A percentile compares a stretch with the other conserved stretches of the same genome.
Evolutionary conservation across 2,329 filamentous ascomycete genomes (phyloP).

Genomic region (Dothistroma pini): DNA sequence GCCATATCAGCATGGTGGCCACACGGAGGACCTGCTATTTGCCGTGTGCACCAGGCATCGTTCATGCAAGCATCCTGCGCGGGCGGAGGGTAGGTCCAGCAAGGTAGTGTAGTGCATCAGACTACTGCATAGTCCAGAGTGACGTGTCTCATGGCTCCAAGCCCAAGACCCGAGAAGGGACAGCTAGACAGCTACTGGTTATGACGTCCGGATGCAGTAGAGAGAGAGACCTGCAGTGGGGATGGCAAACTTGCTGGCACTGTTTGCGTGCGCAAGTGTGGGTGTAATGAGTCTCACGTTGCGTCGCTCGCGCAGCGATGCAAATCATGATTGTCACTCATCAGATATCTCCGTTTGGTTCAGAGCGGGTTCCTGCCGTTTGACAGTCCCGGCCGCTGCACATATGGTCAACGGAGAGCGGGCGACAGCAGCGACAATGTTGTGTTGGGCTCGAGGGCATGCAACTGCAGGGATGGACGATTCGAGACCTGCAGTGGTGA

Average conservation of each 20-base stretch:
- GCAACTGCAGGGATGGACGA: constrained; percentile 2
- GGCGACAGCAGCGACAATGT: constrained; percentile 4
- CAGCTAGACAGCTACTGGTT: not conserved
- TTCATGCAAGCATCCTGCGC: constrained; percentile 19
- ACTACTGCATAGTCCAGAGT: constrained; percentile 10
- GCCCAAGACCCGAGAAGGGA: constrained; percentile 9
- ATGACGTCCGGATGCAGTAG: constrained; percentile 20
- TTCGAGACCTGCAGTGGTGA: not conserved
- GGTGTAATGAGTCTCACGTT: not conserved
- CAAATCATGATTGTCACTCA: constrained; percentile 9
- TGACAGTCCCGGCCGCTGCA: constrained; percentile 22
- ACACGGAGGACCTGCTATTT: constrained; percentile 9
- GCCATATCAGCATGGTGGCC: not conserved
- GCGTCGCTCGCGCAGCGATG: not conserved
- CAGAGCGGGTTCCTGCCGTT: constrained; percentile 25
- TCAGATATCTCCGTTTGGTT: constrained; percentile 11
- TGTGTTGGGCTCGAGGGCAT: constrained; percentile 7
- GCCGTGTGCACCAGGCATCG: constrained; percentile 18
- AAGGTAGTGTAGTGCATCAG: constrained; percentile 3
- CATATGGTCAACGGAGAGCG: constrained; percentile 10
- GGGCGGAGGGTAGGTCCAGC: constrained; percentile 1
- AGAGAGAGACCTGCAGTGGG: constrained; percentile 9
- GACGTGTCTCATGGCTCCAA: constrained; percentile 11
- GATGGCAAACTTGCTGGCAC: constrained; percentile 15
- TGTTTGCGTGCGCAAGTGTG: constrained; percentile 9